Conservation (phyloP, 805 yeast species). For the Candida oleophila region DNA sequence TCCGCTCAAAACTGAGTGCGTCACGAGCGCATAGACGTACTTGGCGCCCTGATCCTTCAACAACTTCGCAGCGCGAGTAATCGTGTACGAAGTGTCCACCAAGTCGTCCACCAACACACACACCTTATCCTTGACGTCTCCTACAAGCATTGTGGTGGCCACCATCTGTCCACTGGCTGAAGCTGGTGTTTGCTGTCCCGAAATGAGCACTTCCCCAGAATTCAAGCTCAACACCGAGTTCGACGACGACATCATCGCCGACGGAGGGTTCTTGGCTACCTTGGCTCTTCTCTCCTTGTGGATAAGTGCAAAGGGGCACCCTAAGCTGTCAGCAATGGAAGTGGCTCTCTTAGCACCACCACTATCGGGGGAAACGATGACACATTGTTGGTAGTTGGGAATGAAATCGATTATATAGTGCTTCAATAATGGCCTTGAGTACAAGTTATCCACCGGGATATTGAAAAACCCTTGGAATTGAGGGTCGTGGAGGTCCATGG, state of each 20-base stretch:
- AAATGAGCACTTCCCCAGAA: constrained; percentile 18
- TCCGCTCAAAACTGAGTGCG: constrained; percentile 92
- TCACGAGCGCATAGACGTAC: constrained; percentile 80
- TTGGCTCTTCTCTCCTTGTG: constrained; percentile 84
- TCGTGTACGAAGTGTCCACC: constrained; percentile 90
- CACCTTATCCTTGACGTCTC: constrained; percentile 82
- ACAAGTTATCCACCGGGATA: constrained; percentile 92
- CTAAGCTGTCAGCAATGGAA: constrained; percentile 85
- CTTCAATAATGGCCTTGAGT: constrained; percentile 83
- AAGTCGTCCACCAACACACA: constrained; percentile 94
- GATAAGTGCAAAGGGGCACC: constrained; percentile 87
- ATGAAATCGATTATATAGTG: constrained; percentile 77
- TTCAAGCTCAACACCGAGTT: constrained; percentile 16
- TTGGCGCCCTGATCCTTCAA: constrained; percentile 92
- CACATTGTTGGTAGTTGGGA: constrained; percentile 79
- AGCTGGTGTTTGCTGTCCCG: constrained; percentile 10
- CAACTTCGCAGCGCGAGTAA: constrained; percentile 87
- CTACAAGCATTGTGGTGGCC: constrained; percentile 93
- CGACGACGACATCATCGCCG: constrained; percentile 17
- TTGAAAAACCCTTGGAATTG: constrained; percentile 98
- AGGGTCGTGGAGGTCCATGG: constrained; percentile 97
- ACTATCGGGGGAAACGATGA: constrained; percentile 95
- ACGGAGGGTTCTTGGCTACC: constrained; percentile 32
- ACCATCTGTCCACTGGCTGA: constrained; percentile 30
- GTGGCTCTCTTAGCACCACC: constrained; percentile 99